A percentile compares a stretch with the other conserved stretches of the same genome.
phyloP scores from a whole-genome alignment of 805 yeast species.

The Candida jianshihensis region DNA sequence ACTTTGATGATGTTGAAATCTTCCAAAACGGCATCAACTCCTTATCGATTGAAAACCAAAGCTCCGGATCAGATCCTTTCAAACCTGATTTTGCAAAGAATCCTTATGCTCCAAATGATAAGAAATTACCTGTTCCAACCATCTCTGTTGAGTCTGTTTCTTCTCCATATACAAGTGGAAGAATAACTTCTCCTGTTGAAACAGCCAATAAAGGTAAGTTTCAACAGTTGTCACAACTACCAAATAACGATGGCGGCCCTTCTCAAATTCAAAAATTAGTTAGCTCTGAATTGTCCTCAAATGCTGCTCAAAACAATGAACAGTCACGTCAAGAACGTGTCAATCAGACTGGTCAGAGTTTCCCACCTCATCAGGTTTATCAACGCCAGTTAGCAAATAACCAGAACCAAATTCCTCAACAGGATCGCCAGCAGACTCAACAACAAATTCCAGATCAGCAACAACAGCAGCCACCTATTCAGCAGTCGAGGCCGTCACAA shows the following conservation, averaged over 20 bases:
- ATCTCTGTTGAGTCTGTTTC: slow-evolving; percentile 9
- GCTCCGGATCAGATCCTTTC: slow-evolving; percentile 15
- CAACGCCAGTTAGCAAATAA: too few species aligned
- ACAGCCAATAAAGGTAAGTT: neutral
- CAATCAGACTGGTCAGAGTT: slow-evolving; percentile 5
- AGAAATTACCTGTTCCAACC: slow-evolving; percentile 10
- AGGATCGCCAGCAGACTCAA: slow-evolving; percentile 5
- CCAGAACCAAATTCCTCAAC: slow-evolving; percentile 1
- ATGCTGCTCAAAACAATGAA: slow-evolving; percentile 17
- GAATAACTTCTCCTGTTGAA: slow-evolving; percentile 14
- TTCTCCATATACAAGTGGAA: slow-evolving; percentile 18
- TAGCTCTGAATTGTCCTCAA: too few species aligned
- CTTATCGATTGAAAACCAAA: slow-evolving; percentile 7
- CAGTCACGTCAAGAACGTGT: slow-evolving; percentile 16
- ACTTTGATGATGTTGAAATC: slow-evolving; percentile 22
- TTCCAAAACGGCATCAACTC: slow-evolving; percentile 20
- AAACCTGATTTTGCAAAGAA: slow-evolving; percentile 22
- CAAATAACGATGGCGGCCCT: too few species aligned
- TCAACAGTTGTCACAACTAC: too few species aligned
- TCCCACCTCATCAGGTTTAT: too few species aligned
- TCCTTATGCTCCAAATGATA: slow-evolving; percentile 8
- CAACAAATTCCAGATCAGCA: slow-evolving; percentile 4
- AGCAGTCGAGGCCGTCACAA: slow-evolving; percentile 11
- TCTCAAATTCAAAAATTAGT: too few species aligned
- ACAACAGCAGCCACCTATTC: neutral